These are phyloP conservation scores for Lyophyllum shimeji DNA, from an alignment of 768 basidiomycete genomes.

Conservation along the genomic window DNA sequence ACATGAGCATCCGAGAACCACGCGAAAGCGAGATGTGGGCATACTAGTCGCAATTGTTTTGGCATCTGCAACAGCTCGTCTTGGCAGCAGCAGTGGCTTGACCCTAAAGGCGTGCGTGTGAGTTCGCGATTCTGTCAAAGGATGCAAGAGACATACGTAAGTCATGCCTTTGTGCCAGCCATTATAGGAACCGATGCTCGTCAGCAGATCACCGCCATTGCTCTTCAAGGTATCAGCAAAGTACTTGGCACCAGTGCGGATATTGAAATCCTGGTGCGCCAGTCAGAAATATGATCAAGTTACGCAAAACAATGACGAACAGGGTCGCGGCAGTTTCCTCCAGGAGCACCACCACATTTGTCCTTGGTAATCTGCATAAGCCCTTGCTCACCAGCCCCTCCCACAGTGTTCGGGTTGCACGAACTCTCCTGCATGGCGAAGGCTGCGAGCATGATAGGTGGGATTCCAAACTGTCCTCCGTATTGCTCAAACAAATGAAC, in stretches of 20 bases:
- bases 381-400: constrained; percentile 81
- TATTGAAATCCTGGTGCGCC: constrained; percentile 63
- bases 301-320: constrained; percentile 25
- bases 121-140: neutral
- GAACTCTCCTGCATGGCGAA: constrained; percentile 86
- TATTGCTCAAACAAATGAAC: constrained; percentile 59
- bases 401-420: constrained; percentile 67
- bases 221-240: constrained; percentile 50
- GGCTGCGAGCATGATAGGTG: constrained; percentile 76
- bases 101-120: constrained; percentile 28
- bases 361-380: constrained; percentile 83
- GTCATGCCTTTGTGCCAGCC: constrained; percentile 68
- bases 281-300: constrained; percentile 3
- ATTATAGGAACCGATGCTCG: constrained; percentile 72
- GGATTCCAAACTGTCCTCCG: constrained; percentile 49
- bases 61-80: constrained; percentile 61
- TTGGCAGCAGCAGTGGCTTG: constrained; percentile 58
- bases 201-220: constrained; percentile 53
- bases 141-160: constrained; percentile 34
- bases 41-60: constrained; percentile 88
- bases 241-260: constrained; percentile 61
- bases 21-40: constrained; percentile 23
- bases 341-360: constrained; percentile 66
- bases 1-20: neutral
- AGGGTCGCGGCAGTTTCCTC: constrained; percentile 45